Conservation (phyloP, 1,284 basidiomycete species). For the Polyporus tsugae region DNA sequence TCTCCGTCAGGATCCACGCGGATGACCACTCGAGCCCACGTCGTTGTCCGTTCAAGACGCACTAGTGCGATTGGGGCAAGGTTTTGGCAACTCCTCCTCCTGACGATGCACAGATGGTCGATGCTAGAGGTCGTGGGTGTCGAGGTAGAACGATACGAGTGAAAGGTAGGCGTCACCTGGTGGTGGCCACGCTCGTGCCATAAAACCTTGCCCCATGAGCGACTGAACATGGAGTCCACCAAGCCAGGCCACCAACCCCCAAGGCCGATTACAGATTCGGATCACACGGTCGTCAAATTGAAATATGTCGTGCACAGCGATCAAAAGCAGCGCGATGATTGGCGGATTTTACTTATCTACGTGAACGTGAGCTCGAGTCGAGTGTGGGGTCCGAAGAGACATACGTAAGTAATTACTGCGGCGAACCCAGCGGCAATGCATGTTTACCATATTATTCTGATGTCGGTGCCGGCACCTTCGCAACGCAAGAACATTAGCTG, state of each 20-base stretch:
- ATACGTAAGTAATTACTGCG: not conserved
- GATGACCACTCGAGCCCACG: not conserved
- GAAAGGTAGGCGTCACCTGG: not conserved
- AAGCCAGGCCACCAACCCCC: not conserved
- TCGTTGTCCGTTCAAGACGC: no score
- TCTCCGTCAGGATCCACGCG: not conserved
- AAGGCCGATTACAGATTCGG: conserved; percentile 1
- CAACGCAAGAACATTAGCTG: not conserved
- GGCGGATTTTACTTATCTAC: not conserved
- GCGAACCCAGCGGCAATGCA: not conserved
- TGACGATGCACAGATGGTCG: not conserved
- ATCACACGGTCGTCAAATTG: not conserved
- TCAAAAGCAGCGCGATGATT: not conserved
- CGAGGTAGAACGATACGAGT: not conserved
- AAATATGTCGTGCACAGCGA: no score
- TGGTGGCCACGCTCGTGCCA: not conserved
- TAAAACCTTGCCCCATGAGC: not conserved
- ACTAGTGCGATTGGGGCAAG: not conserved
- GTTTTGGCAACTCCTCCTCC: not conserved
- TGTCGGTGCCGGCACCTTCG: not conserved
- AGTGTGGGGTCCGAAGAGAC: no score
- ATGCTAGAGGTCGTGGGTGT: not conserved
- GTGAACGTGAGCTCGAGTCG: not conserved
- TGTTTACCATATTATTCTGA: not conserved
- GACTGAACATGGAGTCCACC: not conserved